phyloP scores from a whole-genome alignment of 2,329 filamentous ascomycete species.

The Exophiala dermatitidis region DNA sequence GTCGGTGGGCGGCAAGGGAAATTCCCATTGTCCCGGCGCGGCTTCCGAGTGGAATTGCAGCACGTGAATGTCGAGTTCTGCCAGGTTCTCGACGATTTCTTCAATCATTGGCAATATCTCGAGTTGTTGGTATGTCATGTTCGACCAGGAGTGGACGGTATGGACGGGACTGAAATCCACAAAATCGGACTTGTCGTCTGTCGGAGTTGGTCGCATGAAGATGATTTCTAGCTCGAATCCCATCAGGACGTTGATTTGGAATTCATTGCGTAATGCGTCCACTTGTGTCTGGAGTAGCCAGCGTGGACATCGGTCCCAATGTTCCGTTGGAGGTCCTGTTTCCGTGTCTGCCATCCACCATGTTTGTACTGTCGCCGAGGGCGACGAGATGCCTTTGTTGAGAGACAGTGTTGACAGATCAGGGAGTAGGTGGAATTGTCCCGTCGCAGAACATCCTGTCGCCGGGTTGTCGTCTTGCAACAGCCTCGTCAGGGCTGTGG shows the following conservation, averaged over 20 bases:
- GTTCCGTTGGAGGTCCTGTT: constrained; percentile 26
- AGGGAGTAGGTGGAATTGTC: constrained; percentile 60
- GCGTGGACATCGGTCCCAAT: constrained; percentile 52
- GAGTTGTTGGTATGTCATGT: constrained; percentile 55
- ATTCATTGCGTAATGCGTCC: constrained; percentile 44
- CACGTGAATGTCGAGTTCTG: constrained; percentile 56
- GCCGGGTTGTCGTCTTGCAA: constrained; percentile 60
- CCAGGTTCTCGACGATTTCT: constrained; percentile 57
- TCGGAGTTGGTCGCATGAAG: constrained; percentile 50
- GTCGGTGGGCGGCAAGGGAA: constrained; percentile 58
- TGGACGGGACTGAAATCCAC: constrained; percentile 44
- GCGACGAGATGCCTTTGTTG: constrained; percentile 46
- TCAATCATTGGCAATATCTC: constrained; percentile 53
- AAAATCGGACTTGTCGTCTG: constrained; percentile 26
- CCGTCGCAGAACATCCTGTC: constrained; percentile 49
- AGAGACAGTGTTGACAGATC: constrained; percentile 56
- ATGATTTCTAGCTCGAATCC: constrained; percentile 80
- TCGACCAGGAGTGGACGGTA: constrained; percentile 64
- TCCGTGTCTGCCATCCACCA: constrained; percentile 53
- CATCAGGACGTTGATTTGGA: constrained; percentile 54
- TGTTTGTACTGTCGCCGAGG: constrained; percentile 59
- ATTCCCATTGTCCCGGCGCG: constrained; percentile 68
- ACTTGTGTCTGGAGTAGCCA: constrained; percentile 53
- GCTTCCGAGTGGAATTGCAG: constrained; percentile 71
- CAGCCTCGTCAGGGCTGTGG: constrained; percentile 57